Base-by-base conservation (phyloP, 352 stramenopile species). In the Phytophthora idaei region DNA sequence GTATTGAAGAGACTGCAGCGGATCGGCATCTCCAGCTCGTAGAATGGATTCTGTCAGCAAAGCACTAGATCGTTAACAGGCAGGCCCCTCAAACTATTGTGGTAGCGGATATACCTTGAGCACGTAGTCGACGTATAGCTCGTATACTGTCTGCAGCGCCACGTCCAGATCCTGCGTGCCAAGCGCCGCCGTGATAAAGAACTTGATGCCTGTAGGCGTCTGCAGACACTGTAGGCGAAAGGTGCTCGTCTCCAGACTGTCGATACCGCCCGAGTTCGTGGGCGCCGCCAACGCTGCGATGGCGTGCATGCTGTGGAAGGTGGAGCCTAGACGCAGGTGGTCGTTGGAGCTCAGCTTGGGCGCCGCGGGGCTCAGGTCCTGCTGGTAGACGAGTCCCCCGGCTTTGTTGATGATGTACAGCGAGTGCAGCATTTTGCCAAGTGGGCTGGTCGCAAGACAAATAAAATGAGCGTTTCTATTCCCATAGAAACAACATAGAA, bases 401-500 rank as follows among this genome's bases (percentile, higher is more conserved):
- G 92, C 92, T 78, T 97, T 97, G 76, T 98, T 98, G 74, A 98
- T 97, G 73, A 98, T 90, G 66, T 98, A 98, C 41, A 98, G 80
- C 60, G 95, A 96, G 49, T 96, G 83, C 62, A 97, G 85, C 90
- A 97, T 97, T 11, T 50, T 71, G 17, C 2, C 34, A 31, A 47
- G 34, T 51, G 39, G 29, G 12, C 8, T 55, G 29, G 29, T 34
- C 4, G 29, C 4, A 0, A 8, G 29, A 7, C 29, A 34, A 34
- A 34, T 4, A 2, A 21, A 47, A 47, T 6, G 3, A 47, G 5
- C 41, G 27, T 27, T 47, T 45, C 39, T 45, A 45, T 45, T 45
- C 39, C 9, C 8, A 41, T 15, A 41, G 36, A 45, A 45, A 45
- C 41, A 27, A 47, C 9, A 47, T 47, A 47, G 41, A 47, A 47